Conservation (phyloP, 495 filamentous ascomycete species). For the Xylaria bambusicola region DNA sequence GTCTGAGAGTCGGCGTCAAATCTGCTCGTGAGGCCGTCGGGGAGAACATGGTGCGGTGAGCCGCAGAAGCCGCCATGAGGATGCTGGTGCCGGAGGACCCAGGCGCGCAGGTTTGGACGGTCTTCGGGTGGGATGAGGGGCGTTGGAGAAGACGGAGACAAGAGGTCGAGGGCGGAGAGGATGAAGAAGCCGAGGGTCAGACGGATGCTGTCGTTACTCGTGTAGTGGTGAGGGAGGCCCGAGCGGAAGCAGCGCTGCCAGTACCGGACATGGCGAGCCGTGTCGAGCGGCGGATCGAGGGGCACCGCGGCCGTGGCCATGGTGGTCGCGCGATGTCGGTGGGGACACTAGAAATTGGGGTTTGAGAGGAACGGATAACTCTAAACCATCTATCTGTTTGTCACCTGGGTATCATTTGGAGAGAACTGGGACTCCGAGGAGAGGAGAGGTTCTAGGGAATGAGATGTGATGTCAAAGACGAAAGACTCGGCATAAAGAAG, state of each 20-base stretch:
- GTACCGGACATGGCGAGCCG: slow-evolving; percentile 80
- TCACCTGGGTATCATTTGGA: too few species aligned
- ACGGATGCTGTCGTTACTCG: slow-evolving; percentile 82
- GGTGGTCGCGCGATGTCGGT: neutral
- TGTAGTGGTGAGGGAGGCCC: slow-evolving; percentile 78
- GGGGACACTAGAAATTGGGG: too few species aligned
- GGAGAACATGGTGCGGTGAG: slow-evolving; percentile 58
- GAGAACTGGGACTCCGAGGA: too few species aligned
- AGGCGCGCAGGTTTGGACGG: slow-evolving; percentile 38
- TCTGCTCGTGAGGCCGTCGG: slow-evolving; percentile 33
- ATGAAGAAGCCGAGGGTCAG: slow-evolving; percentile 88
- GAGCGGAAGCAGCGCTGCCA: slow-evolving; percentile 88
- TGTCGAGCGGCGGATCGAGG: slow-evolving; percentile 58
- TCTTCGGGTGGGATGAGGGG: slow-evolving; percentile 39
- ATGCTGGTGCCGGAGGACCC: slow-evolving; percentile 74
- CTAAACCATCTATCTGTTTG: too few species aligned
- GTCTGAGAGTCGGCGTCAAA: slow-evolving; percentile 37
- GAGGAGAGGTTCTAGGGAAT: too few species aligned
- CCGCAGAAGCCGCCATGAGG: slow-evolving; percentile 78
- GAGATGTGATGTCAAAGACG: too few species aligned
- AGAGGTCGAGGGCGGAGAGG: slow-evolving; percentile 46
- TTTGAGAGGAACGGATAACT: too few species aligned
- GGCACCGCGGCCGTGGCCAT: slow-evolving; percentile 14
- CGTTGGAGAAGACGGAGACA: slow-evolving; percentile 32
- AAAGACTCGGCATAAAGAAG: too few species aligned